Conservation (phyloP, 2,329 filamentous ascomycete genomes). For the Fusarium burgessii region DNA sequence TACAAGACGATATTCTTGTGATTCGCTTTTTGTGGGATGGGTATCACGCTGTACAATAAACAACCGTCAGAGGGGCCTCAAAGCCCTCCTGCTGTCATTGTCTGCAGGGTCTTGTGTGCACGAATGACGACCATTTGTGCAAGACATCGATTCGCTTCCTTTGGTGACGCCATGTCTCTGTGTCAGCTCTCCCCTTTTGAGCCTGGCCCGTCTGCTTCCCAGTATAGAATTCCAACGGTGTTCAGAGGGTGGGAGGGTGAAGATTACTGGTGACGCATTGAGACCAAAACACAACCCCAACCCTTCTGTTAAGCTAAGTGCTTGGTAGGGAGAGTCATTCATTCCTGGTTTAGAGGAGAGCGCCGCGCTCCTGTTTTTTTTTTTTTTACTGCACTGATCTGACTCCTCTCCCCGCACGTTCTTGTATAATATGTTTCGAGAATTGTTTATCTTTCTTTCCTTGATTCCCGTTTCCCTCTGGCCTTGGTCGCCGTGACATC, state of each 20-base stretch:
- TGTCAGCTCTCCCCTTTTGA: constrained; percentile 31
- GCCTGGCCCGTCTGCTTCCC: constrained; percentile 19
- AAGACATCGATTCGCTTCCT: constrained; percentile 33
- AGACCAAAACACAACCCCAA: constrained; percentile 20
- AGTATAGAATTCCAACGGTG: constrained; percentile 31
- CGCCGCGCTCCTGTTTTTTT: constrained; percentile 15
- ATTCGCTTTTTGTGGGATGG: constrained; percentile 1
- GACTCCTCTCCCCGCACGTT: not conserved
- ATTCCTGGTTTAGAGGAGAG: constrained; percentile 9
- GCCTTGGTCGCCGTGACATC: constrained; percentile 59
- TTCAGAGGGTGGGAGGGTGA: constrained; percentile 36
- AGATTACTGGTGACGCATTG: constrained; percentile 32
- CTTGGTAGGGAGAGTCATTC: constrained; percentile 9
- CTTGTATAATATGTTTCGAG: not conserved
- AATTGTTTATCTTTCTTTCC: constrained; percentile 1
- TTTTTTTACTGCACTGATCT: constrained; percentile 20
- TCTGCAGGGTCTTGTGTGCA: constrained; percentile 31
- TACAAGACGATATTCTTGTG: constrained; percentile 7
- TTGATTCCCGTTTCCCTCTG: constrained; percentile 26
- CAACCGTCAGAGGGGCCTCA: constrained; percentile 30
- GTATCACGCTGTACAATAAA: constrained; percentile 21
- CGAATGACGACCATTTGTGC: constrained; percentile 24
- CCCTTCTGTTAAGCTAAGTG: not conserved
- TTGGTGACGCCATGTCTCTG: constrained; percentile 36
- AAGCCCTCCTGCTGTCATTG: constrained; percentile 27